Percentiles rank a stretch among this genome's conserved stretches.
Conservation (phyloP, 192 early-diverging fungal species). For the Spizellomyces punctatus region DNA sequence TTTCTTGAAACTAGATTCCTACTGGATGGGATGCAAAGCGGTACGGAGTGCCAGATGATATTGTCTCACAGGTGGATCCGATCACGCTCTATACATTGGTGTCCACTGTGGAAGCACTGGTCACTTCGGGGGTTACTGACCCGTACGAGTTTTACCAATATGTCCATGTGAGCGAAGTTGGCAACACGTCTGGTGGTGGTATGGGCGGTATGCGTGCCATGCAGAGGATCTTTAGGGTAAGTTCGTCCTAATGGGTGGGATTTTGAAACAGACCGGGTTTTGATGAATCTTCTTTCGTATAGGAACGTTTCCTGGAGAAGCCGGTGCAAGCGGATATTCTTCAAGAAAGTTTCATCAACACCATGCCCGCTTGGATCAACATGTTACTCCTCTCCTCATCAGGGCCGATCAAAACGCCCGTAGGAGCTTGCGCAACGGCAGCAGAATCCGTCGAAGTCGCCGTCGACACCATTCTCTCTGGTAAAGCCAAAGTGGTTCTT, state of each 20-base stretch:
- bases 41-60: constrained; percentile 91
- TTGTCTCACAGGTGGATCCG: constrained; percentile 87
- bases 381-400: constrained; percentile 91
- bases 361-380: constrained; percentile 96
- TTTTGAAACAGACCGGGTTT: not conserved
- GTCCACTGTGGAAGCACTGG: constrained; percentile 88
- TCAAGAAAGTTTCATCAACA: constrained; percentile 96
- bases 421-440: constrained; percentile 92
- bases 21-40: constrained; percentile 92
- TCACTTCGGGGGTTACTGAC: constrained; percentile 90
- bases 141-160: constrained; percentile 98
- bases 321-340: constrained; percentile 89
- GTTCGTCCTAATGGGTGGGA: constrained; percentile 5
- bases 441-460: constrained; percentile 90
- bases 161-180: constrained; percentile 92
- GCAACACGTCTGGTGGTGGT: constrained; percentile 88
- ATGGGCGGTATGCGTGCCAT: constrained; percentile 84
- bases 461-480: constrained; percentile 83
- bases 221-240: constrained; percentile 68
- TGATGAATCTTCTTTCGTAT: constrained; percentile 2
- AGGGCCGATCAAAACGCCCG: constrained; percentile 91
- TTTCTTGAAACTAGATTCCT: constrained; percentile 54
- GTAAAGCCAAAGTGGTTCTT: constrained; percentile 91
- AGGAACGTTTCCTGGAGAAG: constrained; percentile 75
- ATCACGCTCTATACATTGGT: constrained; percentile 89